Evolutionary conservation across 139 green algal species (phyloP).

Genomic region (Mychonastes homosphaera): DNA sequence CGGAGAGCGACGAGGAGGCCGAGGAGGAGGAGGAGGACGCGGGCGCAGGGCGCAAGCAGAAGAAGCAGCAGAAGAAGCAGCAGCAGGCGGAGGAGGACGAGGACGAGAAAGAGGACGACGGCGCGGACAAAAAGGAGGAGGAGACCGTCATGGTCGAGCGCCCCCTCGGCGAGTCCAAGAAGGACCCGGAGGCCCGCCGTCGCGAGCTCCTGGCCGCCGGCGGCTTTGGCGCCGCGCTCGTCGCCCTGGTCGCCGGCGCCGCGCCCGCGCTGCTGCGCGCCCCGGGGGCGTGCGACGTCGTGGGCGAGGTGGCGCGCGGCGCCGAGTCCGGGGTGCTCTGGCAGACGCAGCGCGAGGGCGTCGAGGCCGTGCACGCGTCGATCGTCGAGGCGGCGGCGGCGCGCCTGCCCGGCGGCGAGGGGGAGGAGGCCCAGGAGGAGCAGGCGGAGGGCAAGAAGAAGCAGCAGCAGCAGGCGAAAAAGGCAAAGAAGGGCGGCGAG

Average conservation of each 20-base stretch:
- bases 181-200: conserved; percentile 42
- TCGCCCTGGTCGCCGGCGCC: conserved; percentile 14
- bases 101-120: conserved; percentile 12
- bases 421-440: too few species aligned
- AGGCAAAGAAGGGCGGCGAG: background rate
- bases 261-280: conserved; percentile 33
- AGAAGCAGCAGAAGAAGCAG: background rate
- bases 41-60: conserved; percentile 3
- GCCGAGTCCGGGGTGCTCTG: conserved; percentile 41
- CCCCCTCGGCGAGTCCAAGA: conserved; percentile 64
- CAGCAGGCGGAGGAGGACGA: background rate
- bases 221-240: conserved; percentile 37
- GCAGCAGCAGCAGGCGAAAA: conserved; percentile 8
- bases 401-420: background rate
- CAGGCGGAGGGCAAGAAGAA: background rate
- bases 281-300: conserved; percentile 35
- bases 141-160: conserved; percentile 9
- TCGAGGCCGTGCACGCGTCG: conserved; percentile 39
- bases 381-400: conserved; percentile 30
- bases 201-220: conserved; percentile 53
- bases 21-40: conserved; percentile 7
- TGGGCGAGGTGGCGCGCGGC: conserved; percentile 54
- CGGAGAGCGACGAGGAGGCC: conserved; percentile 10
- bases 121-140: background rate
- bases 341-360: conserved; percentile 22